Evolutionary conservation across 2,329 filamentous ascomycete species (phyloP).

Genomic region (Xylariaceae sp.): DNA sequence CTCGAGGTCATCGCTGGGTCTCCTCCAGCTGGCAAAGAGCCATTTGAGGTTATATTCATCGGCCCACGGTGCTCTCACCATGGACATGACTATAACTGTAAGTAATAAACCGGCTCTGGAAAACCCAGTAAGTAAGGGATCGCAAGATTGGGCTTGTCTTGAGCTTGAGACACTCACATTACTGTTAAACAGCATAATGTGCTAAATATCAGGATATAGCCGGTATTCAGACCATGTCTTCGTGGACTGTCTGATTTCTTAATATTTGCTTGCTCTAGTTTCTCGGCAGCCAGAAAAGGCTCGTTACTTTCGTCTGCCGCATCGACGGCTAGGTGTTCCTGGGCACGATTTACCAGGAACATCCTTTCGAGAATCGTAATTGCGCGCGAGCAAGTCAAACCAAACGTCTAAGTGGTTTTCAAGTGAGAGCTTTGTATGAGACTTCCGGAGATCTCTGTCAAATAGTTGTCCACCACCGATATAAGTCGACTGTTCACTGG

Average conservation of each 20-base stretch:
- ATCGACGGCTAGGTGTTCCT: neutral
- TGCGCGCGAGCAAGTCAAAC: neutral
- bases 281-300: conserved; percentile 3
- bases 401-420: neutral
- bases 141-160: neutral
- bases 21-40: conserved; percentile 29
- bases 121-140: conserved; percentile 17
- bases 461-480: neutral
- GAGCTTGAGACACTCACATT: conserved; percentile 30
- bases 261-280: conserved; percentile 11
- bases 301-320: conserved; percentile 11
- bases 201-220: conserved; percentile 32
- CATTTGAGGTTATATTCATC: conserved; percentile 29
- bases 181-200: conserved; percentile 34
- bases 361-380: neutral
- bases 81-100: conserved; percentile 32
- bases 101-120: conserved; percentile 32
- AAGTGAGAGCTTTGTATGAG: neutral
- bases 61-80: conserved; percentile 30
- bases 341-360: conserved; percentile 1
- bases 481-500: neutral
- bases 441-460: neutral
- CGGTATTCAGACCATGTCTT: conserved; percentile 18
- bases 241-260: neutral
- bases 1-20: conserved; percentile 30